Percentiles rank a stretch among this genome's conserved stretches.
Evolutionary conservation across 495 filamentous ascomycete genomes (phyloP).

Genomic region (Hypoxylon rickii): DNA sequence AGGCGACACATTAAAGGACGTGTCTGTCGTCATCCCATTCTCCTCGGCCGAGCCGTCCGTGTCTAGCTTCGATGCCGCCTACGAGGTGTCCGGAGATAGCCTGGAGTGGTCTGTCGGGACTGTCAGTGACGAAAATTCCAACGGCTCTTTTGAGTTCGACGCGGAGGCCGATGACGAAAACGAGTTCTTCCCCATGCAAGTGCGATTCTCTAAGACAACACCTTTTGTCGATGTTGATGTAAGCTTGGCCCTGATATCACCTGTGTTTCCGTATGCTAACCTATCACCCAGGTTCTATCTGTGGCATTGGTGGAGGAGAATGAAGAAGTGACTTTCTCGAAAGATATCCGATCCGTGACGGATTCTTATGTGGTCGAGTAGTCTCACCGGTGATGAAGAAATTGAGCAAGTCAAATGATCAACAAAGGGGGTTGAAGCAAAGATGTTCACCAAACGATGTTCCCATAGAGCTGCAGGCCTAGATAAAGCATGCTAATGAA

Average conservation of each 20-base stretch:
- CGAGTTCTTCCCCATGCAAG: constrained; percentile 96
- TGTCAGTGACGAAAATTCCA: constrained; percentile 77
- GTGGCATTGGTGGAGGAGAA: constrained; percentile 77
- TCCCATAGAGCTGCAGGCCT: constrained; percentile 23
- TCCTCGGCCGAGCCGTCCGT: constrained; percentile 79
- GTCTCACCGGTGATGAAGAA: no score
- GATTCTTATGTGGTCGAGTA: constrained; percentile 84
- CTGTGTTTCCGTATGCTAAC: constrained; percentile 18
- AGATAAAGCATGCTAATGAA: constrained; percentile 24
- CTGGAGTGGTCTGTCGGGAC: constrained; percentile 89
- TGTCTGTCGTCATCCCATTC: constrained; percentile 85
- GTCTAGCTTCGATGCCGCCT: constrained; percentile 90
- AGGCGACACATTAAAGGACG: constrained; percentile 73
- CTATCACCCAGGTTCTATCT: constrained; percentile 61
- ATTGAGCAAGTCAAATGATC: constrained; percentile 7
- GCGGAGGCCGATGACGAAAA: constrained; percentile 80
- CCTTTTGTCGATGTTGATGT: constrained; percentile 93
- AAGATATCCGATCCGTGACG: constrained; percentile 83
- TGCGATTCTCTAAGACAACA: constrained; percentile 81
- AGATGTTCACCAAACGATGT: no score
- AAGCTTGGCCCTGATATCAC: constrained; percentile 41
- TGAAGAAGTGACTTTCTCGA: constrained; percentile 83
- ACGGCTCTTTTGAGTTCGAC: constrained; percentile 92
- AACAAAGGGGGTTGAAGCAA: constrained; percentile 10
- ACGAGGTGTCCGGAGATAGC: constrained; percentile 91